Conservation (phyloP, 2,329 filamentous ascomycete genomes). For the Capronia americana region DNA sequence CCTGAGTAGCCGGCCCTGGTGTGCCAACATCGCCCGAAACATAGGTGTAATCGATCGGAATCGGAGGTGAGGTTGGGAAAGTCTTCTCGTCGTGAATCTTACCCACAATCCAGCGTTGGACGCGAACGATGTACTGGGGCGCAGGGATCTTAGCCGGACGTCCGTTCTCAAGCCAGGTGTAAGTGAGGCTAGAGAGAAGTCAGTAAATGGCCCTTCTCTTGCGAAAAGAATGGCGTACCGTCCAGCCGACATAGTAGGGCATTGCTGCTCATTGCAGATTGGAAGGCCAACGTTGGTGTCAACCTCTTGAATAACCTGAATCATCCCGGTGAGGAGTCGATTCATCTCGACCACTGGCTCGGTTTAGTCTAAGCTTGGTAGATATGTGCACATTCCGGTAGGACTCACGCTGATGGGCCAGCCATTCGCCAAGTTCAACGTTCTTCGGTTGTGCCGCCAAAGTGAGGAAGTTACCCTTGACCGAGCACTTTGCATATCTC, state of each 20-base stretch:
- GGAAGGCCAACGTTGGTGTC: conserved; percentile 75
- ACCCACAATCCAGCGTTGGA: conserved; percentile 96
- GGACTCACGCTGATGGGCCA: conserved; percentile 83
- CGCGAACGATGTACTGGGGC: conserved; percentile 90
- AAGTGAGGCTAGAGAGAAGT: conserved; percentile 73
- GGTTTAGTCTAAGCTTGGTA: conserved; percentile 25
- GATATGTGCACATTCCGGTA: not conserved
- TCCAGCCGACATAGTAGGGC: conserved; percentile 93
- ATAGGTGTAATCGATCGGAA: conserved; percentile 63
- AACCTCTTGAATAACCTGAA: conserved; percentile 84
- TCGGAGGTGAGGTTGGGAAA: conserved; percentile 84
- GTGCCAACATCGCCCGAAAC: conserved; percentile 59
- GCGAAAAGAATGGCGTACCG: conserved; percentile 66
- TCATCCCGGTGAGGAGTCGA: conserved; percentile 85
- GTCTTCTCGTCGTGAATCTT: conserved; percentile 90
- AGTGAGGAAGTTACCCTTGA: conserved; percentile 98
- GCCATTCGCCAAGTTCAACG: conserved; percentile 92
- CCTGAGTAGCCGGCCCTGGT: conserved; percentile 45
- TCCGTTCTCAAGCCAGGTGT: conserved; percentile 92
- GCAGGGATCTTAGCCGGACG: conserved; percentile 91
- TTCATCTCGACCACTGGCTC: conserved; percentile 86
- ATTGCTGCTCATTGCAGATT: conserved; percentile 83
- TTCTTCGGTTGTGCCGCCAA: conserved; percentile 90
- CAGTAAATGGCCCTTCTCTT: not conserved
- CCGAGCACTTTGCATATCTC: conserved; percentile 76